These are phyloP conservation scores for Erythrobasidium yunnanense DNA, from an alignment of 768 basidiomycete species.

Conservation along the genomic window DNA sequence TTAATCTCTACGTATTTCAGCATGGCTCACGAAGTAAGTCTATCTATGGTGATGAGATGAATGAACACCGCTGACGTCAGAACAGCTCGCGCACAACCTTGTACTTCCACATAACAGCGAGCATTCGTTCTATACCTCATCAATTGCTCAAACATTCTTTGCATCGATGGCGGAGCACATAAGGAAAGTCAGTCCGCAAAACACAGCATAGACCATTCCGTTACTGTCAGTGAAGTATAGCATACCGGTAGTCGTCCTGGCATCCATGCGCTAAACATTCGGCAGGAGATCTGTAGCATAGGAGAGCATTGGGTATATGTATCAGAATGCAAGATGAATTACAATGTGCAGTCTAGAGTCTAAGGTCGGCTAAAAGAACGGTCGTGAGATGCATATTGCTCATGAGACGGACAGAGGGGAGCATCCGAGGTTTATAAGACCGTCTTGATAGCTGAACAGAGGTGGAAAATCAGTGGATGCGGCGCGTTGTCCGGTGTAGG, in stretches of 20 bases:
- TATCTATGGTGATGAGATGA: too few relatives aligned
- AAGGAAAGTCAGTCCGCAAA: neutral
- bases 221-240: too few relatives aligned
- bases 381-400: too few relatives aligned
- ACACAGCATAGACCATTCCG: neutral
- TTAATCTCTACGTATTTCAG: conserved; percentile 85
- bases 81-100: conserved; percentile 56
- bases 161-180: conserved; percentile 35
- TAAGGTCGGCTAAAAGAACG: too few relatives aligned
- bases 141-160: conserved; percentile 61
- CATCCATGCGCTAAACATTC: too few relatives aligned
- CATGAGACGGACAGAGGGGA: conserved; percentile 13
- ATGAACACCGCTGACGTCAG: neutral
- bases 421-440: conserved; percentile 21
- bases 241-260: too few relatives aligned
- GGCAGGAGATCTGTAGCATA: too few relatives aligned
- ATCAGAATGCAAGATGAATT: too few relatives aligned
- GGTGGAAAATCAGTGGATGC: neutral
- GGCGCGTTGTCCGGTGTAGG: too few relatives aligned
- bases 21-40: conserved; percentile 61
- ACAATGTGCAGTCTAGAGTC: too few relatives aligned
- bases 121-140: conserved; percentile 89
- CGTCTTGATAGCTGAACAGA: conserved; percentile 11
- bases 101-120: conserved; percentile 69
- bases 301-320: too few relatives aligned